Evolutionary conservation across 495 filamentous ascomycete genomes (phyloP), one percentile per base, ranked within the genome.

Genomic region (Penicillium pancosmium): DNA sequence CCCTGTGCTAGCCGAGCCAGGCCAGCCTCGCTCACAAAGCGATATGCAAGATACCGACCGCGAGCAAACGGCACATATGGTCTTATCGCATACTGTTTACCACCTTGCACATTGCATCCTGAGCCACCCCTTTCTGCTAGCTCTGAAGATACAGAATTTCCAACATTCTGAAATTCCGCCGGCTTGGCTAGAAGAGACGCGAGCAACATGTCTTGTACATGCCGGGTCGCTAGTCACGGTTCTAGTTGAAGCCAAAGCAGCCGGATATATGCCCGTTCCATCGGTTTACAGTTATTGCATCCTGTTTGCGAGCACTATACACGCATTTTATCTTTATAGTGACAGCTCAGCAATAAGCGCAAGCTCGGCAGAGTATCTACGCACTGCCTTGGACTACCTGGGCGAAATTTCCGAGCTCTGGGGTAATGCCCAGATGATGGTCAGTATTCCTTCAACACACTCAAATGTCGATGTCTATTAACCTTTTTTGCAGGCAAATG

Each of bases 271-370:
- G 57, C 59, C 59, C 7, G 50, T 63, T 9, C 53, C 62, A 5
- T 68, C 68, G 6, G 62, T 68, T 13, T 68, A 66, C 46, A 64
- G 68, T 36, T 71, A 71, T 51, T 68, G 68, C 50, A 61, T 66
- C 35, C 46, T 68, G 4, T 49, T 71, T 5, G 68, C 68, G 0
- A 63, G 68, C n/a, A 68, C 65, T 7, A 62, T 71, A 13, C 65
- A 71, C 38, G 66, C 62, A 1, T 44, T 70, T 2, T 54, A 64
- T 19, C 31, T 67, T 7, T 50, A 67, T 50, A 58, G 58, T 35
- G 50, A 50, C 12, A 60, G 62, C 13, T 5, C 52, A 7, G 41
- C 47, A 10, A 44, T 54, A 18, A 56, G 65, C 18, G 41, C 60
- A 12, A 50, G 36, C 34, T 63, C 66, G 11, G 64, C 66, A 4